A percentile compares a stretch with the other conserved stretches of the same genome.
Evolutionary conservation across 352 stramenopile species (phyloP).

Genomic region (Elongisporangium undulatum): DNA sequence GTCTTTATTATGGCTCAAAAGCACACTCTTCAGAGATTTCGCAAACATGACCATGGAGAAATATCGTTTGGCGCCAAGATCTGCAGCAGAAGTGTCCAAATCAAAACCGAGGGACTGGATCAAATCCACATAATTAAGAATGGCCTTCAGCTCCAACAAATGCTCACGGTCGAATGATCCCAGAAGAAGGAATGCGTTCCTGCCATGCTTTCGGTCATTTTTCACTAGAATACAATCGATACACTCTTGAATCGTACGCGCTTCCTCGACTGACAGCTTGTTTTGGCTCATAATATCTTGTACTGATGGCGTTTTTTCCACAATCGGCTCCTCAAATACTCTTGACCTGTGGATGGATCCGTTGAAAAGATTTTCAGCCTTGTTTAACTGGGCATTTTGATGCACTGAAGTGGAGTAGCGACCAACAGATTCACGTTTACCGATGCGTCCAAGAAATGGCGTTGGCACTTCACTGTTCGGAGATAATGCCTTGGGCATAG

Average conservation of each 20-base stretch:
- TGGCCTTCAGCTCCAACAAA: constrained; percentile 63
- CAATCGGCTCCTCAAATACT: background rate
- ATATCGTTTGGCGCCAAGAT: constrained; percentile 72
- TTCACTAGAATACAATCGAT: constrained; percentile 13
- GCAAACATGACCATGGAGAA: constrained; percentile 69
- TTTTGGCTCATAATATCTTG: background rate
- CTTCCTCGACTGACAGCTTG: background rate
- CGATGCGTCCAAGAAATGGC: constrained; percentile 11
- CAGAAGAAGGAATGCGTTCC: constrained; percentile 57
- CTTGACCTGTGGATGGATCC: background rate
- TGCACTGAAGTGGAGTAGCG: constrained; percentile 72
- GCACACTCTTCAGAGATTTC: constrained; percentile 44
- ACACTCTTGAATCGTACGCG: background rate
- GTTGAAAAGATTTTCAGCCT: constrained; percentile 66
- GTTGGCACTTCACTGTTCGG: constrained; percentile 5
- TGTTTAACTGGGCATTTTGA: constrained; percentile 51
- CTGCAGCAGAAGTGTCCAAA: constrained; percentile 65
- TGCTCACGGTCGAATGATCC: constrained; percentile 61
- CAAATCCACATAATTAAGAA: constrained; percentile 58
- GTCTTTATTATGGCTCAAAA: constrained; percentile 18
- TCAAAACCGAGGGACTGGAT: constrained; percentile 79
- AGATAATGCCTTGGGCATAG: constrained; percentile 12
- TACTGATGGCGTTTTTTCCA: background rate
- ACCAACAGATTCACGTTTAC: constrained; percentile 45
- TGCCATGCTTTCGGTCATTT: constrained; percentile 1